Evolutionary conservation across 2,329 filamentous ascomycete species (phyloP).

Genomic region (Teratosphaeria destructans): DNA sequence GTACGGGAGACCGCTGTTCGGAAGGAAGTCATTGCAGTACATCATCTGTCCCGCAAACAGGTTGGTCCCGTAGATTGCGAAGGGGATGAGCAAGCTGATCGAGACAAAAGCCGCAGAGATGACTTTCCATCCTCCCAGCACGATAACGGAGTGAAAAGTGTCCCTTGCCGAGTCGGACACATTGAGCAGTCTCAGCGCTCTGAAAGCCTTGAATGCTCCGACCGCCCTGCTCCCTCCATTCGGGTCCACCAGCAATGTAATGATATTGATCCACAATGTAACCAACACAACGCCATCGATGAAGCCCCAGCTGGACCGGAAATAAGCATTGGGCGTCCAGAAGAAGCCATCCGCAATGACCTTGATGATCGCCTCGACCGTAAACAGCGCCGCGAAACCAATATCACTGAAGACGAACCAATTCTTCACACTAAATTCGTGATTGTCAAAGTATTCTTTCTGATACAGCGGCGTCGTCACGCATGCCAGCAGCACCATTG

Average conservation of each 20-base stretch:
- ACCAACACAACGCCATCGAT: constrained; percentile 87
- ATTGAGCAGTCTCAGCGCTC: constrained; percentile 83
- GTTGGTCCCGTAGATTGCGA: constrained; percentile 91
- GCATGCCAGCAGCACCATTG: constrained; percentile 95
- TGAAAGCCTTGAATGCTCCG: constrained; percentile 91
- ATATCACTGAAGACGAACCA: constrained; percentile 96
- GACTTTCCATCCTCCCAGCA: constrained; percentile 90
- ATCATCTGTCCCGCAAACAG: constrained; percentile 78
- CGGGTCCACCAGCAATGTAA: constrained; percentile 69
- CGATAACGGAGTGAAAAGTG: constrained; percentile 93
- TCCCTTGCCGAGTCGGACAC: constrained; percentile 92
- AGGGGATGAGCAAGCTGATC: constrained; percentile 84
- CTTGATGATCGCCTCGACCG: constrained; percentile 78
- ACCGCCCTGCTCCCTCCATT: constrained; percentile 81
- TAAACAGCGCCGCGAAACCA: constrained; percentile 80
- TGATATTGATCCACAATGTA: constrained; percentile 91
- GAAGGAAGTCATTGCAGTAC: constrained; percentile 59
- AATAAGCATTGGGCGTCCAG: constrained; percentile 95
- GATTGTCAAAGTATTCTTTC: constrained; percentile 59
- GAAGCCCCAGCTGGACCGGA: constrained; percentile 91
- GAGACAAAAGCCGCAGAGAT: constrained; percentile 88
- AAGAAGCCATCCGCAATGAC: constrained; percentile 90
- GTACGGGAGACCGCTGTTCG: constrained; percentile 11
- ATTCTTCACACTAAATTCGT: constrained; percentile 34
- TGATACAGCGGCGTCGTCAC: constrained; percentile 92